phyloP scores from a whole-genome alignment of 2,329 filamentous ascomycete genomes.

The Diatrype stigma region DNA sequence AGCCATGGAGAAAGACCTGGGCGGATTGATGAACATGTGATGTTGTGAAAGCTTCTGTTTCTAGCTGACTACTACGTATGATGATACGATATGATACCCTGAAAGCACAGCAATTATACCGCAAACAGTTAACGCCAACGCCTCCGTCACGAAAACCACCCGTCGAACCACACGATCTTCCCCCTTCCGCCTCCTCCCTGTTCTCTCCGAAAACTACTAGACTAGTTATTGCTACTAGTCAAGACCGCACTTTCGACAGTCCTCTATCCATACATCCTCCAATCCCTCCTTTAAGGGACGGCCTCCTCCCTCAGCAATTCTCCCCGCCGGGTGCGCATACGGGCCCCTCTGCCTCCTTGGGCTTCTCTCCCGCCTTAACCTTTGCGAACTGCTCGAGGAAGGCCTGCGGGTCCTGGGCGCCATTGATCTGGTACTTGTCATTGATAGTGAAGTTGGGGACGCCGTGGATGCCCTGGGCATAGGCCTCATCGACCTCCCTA shows the following conservation, averaged over 20 bases:
- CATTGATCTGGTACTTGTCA: slow-evolving; percentile 56
- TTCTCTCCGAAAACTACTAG: too few relatives aligned
- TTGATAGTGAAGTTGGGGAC: slow-evolving; percentile 68
- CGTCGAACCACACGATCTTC: too few relatives aligned
- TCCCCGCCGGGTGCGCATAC: not conserved
- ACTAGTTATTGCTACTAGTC: too few relatives aligned
- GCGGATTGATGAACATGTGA: slow-evolving; percentile 51
- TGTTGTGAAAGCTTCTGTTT: too few relatives aligned
- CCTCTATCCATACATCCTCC: too few relatives aligned
- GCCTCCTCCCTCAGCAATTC: not conserved
- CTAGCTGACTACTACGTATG: not conserved
- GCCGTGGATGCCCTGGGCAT: slow-evolving; percentile 47
- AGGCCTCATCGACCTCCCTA: slow-evolving; percentile 41
- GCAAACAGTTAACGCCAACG: not conserved
- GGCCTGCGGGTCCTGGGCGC: slow-evolving; percentile 59
- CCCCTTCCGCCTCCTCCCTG: too few relatives aligned
- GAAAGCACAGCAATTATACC: not conserved
- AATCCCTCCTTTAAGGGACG: not conserved
- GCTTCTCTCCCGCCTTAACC: slow-evolving; percentile 26
- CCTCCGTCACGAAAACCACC: not conserved
- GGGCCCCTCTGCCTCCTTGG: slow-evolving; percentile 1
- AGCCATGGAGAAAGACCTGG: slow-evolving; percentile 53
- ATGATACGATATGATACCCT: not conserved
- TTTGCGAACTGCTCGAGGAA: slow-evolving; percentile 60
- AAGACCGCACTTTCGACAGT: too few relatives aligned